Conservation (phyloP, 805 yeast genomes). For the Isabelozyma heimii region DNA sequence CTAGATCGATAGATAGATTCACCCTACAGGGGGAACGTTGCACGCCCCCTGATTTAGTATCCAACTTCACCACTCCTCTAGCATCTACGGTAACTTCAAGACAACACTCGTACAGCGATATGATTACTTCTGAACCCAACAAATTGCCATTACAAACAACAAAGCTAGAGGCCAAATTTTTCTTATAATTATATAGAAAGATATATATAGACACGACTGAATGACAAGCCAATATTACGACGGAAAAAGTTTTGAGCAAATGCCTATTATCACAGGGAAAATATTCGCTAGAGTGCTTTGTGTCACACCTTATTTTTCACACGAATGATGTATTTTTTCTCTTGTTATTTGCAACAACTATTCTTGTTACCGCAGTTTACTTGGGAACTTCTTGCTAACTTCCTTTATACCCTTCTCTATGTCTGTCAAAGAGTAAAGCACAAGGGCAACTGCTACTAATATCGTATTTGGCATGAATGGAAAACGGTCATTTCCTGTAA, state of each 20-base stretch:
- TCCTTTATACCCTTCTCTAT: conserved; percentile 28
- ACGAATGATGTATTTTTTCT: too few species aligned
- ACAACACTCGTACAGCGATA: too few species aligned
- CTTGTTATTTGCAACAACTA: background rate
- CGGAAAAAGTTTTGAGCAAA: too few species aligned
- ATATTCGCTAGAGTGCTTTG: too few species aligned
- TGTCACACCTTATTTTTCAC: too few species aligned
- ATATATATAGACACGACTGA: too few species aligned
- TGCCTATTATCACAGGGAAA: too few species aligned
- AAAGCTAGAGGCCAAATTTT: too few species aligned
- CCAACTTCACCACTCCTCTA: conserved; percentile 21
- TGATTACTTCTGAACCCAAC: too few species aligned
- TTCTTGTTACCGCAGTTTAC: background rate
- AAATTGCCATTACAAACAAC: too few species aligned
- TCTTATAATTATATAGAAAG: too few species aligned
- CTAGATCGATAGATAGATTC: conserved; percentile 10
- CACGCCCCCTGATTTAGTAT: conserved; percentile 23
- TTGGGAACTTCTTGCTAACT: conserved; percentile 10
- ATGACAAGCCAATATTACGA: too few species aligned
- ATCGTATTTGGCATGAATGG: conserved; percentile 37
- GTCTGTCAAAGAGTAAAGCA: conserved; percentile 24
- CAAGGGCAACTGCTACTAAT: conserved; percentile 22
- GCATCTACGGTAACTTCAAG: background rate
- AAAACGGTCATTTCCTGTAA: conserved; percentile 31
- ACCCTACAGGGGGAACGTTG: conserved; percentile 24